Evolutionary conservation across 2,329 filamentous ascomycete species (phyloP).

Genomic region (Aspergillus ruber): DNA sequence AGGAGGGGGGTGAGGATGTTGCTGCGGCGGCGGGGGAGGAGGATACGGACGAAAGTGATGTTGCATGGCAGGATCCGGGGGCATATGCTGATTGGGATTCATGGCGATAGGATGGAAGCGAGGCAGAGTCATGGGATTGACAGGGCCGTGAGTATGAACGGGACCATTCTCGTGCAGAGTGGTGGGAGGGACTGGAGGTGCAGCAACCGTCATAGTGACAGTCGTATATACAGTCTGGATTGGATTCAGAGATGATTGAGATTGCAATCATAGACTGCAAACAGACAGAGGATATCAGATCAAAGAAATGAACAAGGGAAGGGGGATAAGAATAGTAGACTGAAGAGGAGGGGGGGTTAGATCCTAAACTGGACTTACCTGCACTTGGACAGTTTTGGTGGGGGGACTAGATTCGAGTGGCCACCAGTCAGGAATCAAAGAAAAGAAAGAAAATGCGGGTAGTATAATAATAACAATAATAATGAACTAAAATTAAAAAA

Average conservation of each 20-base stretch:
- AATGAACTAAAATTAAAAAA: conserved; percentile 10
- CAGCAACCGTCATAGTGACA: conserved; percentile 30
- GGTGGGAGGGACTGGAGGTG: conserved; percentile 28
- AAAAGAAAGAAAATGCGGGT: conserved; percentile 6
- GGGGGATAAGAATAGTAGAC: conserved; percentile 1
- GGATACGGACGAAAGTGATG: conserved; percentile 27
- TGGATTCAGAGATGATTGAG: no score
- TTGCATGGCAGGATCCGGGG: conserved; percentile 28
- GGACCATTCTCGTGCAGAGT: conserved; percentile 23
- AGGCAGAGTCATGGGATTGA: conserved; percentile 24
- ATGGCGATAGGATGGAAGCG: conserved; percentile 38
- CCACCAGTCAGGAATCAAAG: not conserved
- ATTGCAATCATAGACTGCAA: conserved; percentile 2
- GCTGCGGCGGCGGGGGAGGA: conserved; percentile 25
- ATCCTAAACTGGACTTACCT: not conserved
- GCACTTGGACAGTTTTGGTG: not conserved
- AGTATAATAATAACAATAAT: conserved; percentile 4
- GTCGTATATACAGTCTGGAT: not conserved
- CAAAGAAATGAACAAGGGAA: not conserved
- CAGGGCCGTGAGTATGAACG: conserved; percentile 14
- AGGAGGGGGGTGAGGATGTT: conserved; percentile 16
- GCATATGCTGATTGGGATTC: conserved; percentile 30
- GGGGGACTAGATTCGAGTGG: not conserved
- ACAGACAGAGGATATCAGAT: not conserved
- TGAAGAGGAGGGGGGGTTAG: conserved; percentile 2